Percentiles rank a stretch among this genome's conserved stretches.
These are phyloP conservation scores for Populus nigra DNA, from an alignment of 345 rosid genomes.

Conservation along the genomic window DNA sequence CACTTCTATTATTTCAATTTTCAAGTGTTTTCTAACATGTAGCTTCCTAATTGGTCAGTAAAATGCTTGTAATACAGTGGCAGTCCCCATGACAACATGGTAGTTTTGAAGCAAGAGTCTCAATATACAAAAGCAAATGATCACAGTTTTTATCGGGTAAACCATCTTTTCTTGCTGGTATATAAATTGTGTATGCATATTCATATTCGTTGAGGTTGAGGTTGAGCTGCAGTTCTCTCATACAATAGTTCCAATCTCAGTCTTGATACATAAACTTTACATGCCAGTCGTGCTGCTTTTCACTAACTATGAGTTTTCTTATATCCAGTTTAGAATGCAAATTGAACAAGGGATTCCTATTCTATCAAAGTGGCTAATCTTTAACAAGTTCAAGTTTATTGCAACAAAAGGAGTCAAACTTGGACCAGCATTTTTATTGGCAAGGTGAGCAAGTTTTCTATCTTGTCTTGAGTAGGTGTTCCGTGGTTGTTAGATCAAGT, in stretches of 20 bases:
- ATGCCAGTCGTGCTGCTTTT: background rate
- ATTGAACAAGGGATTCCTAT: slow-evolving; percentile 95
- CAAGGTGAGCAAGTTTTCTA: slow-evolving; percentile 51
- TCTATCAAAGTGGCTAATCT: slow-evolving; percentile 84
- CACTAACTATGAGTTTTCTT: slow-evolving; percentile 24
- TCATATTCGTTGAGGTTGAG: background rate
- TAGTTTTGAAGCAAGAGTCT: slow-evolving; percentile 93
- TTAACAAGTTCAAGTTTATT: slow-evolving; percentile 82
- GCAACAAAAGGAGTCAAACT: slow-evolving; percentile 82
- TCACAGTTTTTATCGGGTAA: slow-evolving; percentile 83
- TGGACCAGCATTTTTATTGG: slow-evolving; percentile 82
- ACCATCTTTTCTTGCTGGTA: slow-evolving; percentile 18
- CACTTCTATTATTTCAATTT: slow-evolving; percentile 16
- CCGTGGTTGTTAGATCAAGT: background rate
- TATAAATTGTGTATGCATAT: background rate
- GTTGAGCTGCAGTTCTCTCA: background rate
- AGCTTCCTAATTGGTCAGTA: slow-evolving; percentile 23
- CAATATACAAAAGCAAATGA: slow-evolving; percentile 72
- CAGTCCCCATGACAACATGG: slow-evolving; percentile 73
- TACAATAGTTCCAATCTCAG: background rate
- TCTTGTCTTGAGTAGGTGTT: slow-evolving; percentile 8
- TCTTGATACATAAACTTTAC: background rate
- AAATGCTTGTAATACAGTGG: slow-evolving; percentile 61
- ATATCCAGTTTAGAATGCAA: slow-evolving; percentile 72
- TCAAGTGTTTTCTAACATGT: slow-evolving; percentile 14